Evolutionary conservation across 345 rosid species (phyloP), one percentile per base, ranked within the genome.

Genomic region (Eucalyptus victrix): DNA sequence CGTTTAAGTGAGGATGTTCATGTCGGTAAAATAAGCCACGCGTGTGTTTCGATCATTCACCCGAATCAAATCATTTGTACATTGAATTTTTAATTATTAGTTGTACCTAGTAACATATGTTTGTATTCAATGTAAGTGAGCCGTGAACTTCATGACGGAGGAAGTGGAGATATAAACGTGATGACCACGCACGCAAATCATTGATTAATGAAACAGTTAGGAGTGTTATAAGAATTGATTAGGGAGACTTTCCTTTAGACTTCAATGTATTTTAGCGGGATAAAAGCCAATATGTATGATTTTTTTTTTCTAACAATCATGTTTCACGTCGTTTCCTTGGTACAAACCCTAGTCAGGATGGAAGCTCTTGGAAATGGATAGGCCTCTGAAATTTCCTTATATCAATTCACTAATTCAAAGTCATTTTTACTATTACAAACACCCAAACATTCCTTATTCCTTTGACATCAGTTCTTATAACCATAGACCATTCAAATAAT

Each of bases 291-390:
- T 23, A 0, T 24, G 26, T 56, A 23, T 56, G 12, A 49, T 13
- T 0, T 49, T 8, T 1, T 4, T 9, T 11, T 8, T 1, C 2
- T 5, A 56, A 56, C 28, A 24, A 56, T 18, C 56, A 0, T 53
- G 56, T 0, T 53, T 53, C 23, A 53, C 56, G 56, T 53, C 1
- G 0, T 53, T 53, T 18, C 8, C 24, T 53, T 53, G 56, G 56
- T 53, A 3, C 23, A 53, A 53, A 53, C 56, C 56, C 56, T 53
- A 53, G 62, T 49, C 2, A 56, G 12, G 62, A 56, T 49, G 2
- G 51, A 56, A 23, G 62, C 30, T 56, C 62, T 56, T 28, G 0
- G 7, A 60, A 60, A 15, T 28, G 67, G 32, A 5, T 28, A 60
- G 32, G 32, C 32, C 32, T 60, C 8, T 0, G 67, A 60, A 28